A percentile compares a stretch with the other conserved stretches of the same genome.
phyloP scores from a whole-genome alignment of 2,329 filamentous ascomycete species.

The Curvularia spicifera region DNA sequence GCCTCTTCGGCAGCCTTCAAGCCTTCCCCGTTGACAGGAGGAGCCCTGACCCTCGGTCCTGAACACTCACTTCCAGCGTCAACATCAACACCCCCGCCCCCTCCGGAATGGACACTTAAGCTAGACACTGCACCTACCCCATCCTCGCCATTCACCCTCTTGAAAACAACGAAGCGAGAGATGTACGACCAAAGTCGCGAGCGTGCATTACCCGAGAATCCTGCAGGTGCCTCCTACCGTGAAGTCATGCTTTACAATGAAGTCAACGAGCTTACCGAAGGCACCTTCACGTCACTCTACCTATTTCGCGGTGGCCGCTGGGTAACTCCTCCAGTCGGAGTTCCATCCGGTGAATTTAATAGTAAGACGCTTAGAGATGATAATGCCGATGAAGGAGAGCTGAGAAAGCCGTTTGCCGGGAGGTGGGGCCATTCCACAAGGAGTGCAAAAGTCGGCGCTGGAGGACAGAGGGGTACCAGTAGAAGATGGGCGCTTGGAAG shows the following conservation, averaged over 20 bases:
- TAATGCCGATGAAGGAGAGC: conserved; percentile 43
- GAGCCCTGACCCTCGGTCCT: conserved; percentile 42
- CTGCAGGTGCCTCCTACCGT: conserved; percentile 42
- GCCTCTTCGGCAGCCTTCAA: conserved; percentile 37
- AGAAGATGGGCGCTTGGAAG: conserved; percentile 80
- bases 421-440: conserved; percentile 49
- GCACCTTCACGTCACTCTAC: conserved; percentile 81
- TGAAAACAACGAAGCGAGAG: conserved; percentile 80
- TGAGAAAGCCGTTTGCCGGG: conserved; percentile 45
- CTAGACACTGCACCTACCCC: conserved; percentile 61
- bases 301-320: conserved; percentile 75
- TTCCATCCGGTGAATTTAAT: conserved; percentile 37
- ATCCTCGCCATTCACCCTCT: conserved; percentile 72
- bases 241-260: conserved; percentile 80
- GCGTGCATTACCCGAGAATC: conserved; percentile 61
- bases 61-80: conserved; percentile 36
- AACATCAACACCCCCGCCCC: conserved; percentile 20
- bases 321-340: conserved; percentile 73
- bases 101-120: conserved; percentile 56
- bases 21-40: conserved; percentile 46
- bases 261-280: conserved; percentile 77
- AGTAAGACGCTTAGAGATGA: conserved; percentile 24
- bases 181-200: conserved; percentile 74
- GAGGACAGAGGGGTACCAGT: conserved; percentile 83
- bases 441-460: conserved; percentile 63